Evolutionary conservation across 2,329 filamentous ascomycete species (phyloP), one percentile per base, ranked within the genome.

Genomic region (Trichoderma asperellum): DNA sequence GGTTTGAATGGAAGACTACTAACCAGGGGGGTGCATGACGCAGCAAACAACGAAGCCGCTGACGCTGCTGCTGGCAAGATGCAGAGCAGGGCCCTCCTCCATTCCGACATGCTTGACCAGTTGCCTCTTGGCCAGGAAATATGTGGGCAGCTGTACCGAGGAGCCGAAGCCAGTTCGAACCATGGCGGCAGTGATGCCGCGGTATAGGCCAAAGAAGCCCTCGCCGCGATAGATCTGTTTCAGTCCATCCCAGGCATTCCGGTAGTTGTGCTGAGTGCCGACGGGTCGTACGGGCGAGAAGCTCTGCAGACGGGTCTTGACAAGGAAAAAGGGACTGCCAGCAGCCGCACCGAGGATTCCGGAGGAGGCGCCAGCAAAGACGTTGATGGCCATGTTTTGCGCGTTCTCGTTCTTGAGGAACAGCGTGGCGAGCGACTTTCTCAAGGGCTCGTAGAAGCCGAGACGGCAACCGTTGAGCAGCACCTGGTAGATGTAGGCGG

Each of bases 1-100:
- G 24, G 24, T 24, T 24, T 14, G 16, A 43, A 8, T 18, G 40
- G 18, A 8, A 43, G 5, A 35, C 11, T 14, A 79, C 86, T 78
- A 81, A 93, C 91, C 92, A 77, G 96, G 96, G 66, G 96, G 96
- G 77, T 99, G 96, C 96, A 99, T 99, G 72, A 98, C 90, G 75
- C 92, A 93, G 83, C 96, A 99, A 21, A 99, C 96, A 14, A 97
- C 96, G 76, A 99, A 97, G 0, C 96, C 96, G 76, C 93, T 97
- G 47, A 89, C 90, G 5, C 95, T 90, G 75, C 94, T 97, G 79
- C 93, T 97, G 47, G 93, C 87, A 73, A 99, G 84, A 79, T 99
- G 96, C 76, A 99, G 83, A 56, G 92, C 90, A 47, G 93, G 92
- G 1, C 96, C 95, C 77, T 99, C 96, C 76, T 96, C 85, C 91